These are phyloP conservation scores for Volvox carteri DNA, from an alignment of 163 green algal genomes.

Conservation along the genomic window DNA sequence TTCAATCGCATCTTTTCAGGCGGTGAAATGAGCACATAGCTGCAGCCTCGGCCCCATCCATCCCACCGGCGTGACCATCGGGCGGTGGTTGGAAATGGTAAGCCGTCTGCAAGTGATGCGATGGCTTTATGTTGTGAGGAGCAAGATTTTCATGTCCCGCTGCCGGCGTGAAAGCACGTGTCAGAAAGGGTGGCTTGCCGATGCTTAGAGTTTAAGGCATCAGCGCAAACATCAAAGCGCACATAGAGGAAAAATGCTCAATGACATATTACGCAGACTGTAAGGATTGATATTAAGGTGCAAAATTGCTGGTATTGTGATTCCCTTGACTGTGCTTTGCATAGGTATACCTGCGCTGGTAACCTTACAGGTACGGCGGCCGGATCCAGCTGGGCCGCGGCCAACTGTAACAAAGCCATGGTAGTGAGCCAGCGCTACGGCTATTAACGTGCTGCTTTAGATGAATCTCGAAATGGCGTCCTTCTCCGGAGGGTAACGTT, in stretches of 20 bases:
- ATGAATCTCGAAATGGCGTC: neutral
- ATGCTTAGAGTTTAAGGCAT: neutral
- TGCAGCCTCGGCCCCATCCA: no score
- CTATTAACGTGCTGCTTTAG: neutral
- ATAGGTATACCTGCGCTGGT: no score
- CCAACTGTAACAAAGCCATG: neutral
- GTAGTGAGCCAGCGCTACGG: no score
- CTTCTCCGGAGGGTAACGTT: neutral
- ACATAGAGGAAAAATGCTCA: neutral
- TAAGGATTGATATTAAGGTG: neutral
- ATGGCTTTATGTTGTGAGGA: no score
- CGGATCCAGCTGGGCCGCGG: neutral
- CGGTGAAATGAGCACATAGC: no score
- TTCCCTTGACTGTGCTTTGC: no score
- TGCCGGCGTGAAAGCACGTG: no score
- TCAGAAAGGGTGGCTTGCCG: neutral
- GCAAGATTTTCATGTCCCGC: no score
- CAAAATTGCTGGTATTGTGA: neutral
- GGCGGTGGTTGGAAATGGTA: no score
- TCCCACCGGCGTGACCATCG: no score
- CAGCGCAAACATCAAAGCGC: neutral
- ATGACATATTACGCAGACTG: neutral
- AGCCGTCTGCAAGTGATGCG: no score
- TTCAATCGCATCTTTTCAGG: no score
- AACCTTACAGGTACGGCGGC: neutral